phyloP scores from a whole-genome alignment of 1,284 basidiomycete genomes.

The Ustanciosporium gigantosporum region DNA sequence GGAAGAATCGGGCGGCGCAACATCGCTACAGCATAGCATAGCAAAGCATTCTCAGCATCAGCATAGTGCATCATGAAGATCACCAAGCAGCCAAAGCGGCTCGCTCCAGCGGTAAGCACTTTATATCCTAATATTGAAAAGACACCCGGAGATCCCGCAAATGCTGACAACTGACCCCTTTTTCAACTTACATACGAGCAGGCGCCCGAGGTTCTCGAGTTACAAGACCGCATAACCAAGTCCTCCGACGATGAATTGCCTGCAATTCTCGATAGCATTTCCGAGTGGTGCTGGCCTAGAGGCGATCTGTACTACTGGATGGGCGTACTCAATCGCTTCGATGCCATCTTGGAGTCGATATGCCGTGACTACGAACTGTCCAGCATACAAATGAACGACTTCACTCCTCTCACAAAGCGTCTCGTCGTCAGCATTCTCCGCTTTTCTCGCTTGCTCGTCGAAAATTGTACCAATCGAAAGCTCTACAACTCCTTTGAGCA shows the following conservation, averaged over 20 bases:
- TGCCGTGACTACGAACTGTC: slow-evolving; percentile 73
- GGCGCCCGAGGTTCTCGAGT: slow-evolving; percentile 41
- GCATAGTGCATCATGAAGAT: slow-evolving; percentile 52
- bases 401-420: slow-evolving; percentile 75
- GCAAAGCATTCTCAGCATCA: neutral
- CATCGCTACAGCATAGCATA: too few relatives aligned
- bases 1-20: too few relatives aligned
- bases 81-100: slow-evolving; percentile 57
- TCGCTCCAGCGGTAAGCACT: slow-evolving; percentile 54
- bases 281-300: slow-evolving; percentile 86
- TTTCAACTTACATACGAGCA: slow-evolving; percentile 2
- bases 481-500: slow-evolving; percentile 97
- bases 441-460: slow-evolving; percentile 85
- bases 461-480: slow-evolving; percentile 98
- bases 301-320: slow-evolving; percentile 98
- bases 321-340: slow-evolving; percentile 91
- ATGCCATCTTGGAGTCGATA: slow-evolving; percentile 78
- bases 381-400: slow-evolving; percentile 70
- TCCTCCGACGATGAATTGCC: slow-evolving; percentile 55
- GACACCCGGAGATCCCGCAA: too few relatives aligned
- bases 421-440: slow-evolving; percentile 79
- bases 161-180: too few relatives aligned
- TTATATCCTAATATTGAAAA: neutral
- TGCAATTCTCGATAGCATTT: slow-evolving; percentile 42
- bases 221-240: slow-evolving; percentile 46